A percentile compares a stretch with the other conserved stretches of the same genome.
Evolutionary conservation across 2,329 filamentous ascomycete genomes (phyloP).

Genomic region (Samsoniella hepiali): DNA sequence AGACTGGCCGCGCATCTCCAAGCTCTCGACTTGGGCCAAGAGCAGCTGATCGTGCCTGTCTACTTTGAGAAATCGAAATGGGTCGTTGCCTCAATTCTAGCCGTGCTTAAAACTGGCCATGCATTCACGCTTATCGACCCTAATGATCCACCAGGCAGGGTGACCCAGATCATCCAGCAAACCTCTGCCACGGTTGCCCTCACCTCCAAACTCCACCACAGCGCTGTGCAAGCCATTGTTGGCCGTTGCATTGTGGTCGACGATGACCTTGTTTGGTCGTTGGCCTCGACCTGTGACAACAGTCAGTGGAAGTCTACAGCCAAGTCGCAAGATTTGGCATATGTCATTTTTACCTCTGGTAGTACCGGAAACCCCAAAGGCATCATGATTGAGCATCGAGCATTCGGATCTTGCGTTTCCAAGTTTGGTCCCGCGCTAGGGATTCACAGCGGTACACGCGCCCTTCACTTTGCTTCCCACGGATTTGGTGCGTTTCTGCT

Average conservation of each 20-base stretch:
- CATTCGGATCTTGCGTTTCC: constrained; percentile 20
- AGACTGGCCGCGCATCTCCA: constrained; percentile 14
- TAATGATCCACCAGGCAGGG: neutral
- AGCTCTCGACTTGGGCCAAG: neutral
- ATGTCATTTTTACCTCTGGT: constrained; percentile 22
- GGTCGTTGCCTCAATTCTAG: neutral
- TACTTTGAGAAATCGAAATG: constrained; percentile 10
- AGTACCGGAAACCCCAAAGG: constrained; percentile 24
- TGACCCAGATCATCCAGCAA: neutral
- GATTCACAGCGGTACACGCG: constrained; percentile 20
- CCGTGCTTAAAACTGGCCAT: neutral
- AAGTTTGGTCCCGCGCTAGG: constrained; percentile 21
- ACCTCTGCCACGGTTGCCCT: neutral
- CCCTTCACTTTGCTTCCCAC: constrained; percentile 12
- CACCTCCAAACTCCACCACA: neutral
- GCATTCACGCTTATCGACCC: constrained; percentile 4
- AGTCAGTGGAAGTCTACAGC: neutral
- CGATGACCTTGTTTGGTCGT: neutral
- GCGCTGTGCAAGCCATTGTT: neutral
- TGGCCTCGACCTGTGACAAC: neutral
- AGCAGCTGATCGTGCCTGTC: constrained; percentile 21
- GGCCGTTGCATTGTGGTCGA: neutral
- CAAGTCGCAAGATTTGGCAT: constrained; percentile 13
- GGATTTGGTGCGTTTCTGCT: constrained; percentile 21
- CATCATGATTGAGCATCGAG: constrained; percentile 22